Percentiles rank a stretch among this genome's conserved stretches.
phyloP scores from a whole-genome alignment of 2,329 filamentous ascomycete species.

The Teratosphaeriaceae sp. region DNA sequence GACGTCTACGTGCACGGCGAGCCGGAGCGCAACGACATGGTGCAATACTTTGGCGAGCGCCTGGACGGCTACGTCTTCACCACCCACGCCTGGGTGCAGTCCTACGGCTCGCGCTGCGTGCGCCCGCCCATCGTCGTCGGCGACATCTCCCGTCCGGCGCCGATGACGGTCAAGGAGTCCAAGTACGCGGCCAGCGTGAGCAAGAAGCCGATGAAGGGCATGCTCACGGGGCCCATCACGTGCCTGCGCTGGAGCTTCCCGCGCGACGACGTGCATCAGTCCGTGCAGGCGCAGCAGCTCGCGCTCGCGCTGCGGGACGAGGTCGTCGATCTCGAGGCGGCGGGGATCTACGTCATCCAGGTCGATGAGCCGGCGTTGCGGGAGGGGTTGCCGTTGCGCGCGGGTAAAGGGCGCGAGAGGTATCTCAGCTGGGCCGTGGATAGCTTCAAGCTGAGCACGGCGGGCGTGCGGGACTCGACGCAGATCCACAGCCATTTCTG shows the following conservation, averaged over 20 bases:
- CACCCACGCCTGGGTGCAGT: constrained; percentile 98
- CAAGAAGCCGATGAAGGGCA: constrained; percentile 99
- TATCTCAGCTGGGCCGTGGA: constrained; percentile 98
- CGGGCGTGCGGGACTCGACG: constrained; percentile 88
- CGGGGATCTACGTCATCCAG: constrained; percentile 96
- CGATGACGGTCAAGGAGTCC: constrained; percentile 99
- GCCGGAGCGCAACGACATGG: constrained; percentile 99
- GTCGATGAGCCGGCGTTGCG: constrained; percentile 98
- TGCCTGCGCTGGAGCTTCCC: constrained; percentile 99
- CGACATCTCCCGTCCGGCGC: constrained; percentile 91
- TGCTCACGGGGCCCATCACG: constrained; percentile 98
- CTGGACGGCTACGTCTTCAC: constrained; percentile 97
- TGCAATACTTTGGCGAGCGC: constrained; percentile 99
- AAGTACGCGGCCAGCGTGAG: constrained; percentile 96
- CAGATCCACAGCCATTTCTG: constrained; percentile 99
- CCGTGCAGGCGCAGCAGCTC: constrained; percentile 96
- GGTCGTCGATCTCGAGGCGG: constrained; percentile 95
- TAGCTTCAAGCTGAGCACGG: constrained; percentile 93
- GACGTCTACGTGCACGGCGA: constrained; percentile 98
- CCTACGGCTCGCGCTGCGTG: constrained; percentile 96
- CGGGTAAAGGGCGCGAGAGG: constrained; percentile 88
- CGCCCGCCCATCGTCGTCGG: constrained; percentile 97
- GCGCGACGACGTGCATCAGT: constrained; percentile 99
- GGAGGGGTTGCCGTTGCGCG: constrained; percentile 95
- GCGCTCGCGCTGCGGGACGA: constrained; percentile 97